Conservation (phyloP, 148 eudicot species). For the Drosera capensis region DNA sequence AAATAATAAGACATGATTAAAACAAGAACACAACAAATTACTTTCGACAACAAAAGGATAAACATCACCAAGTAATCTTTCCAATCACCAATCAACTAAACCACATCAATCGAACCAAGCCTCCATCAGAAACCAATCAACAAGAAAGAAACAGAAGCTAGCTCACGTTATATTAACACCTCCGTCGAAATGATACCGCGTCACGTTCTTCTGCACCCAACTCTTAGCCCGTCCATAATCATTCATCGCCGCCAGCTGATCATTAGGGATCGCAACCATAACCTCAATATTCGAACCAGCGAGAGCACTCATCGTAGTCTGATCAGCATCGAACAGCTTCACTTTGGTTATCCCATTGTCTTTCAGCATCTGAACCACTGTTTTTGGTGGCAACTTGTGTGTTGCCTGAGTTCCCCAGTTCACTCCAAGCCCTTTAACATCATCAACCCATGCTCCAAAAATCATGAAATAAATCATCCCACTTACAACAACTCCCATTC, state of each 20-base stretch:
- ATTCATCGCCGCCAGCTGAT: constrained; percentile 38
- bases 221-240: constrained; percentile 38
- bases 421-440: constrained; percentile 53
- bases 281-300: constrained; percentile 64
- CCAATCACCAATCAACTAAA: too few species aligned
- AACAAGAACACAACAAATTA: too few species aligned
- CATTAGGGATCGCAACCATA: constrained; percentile 83
- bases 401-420: constrained; percentile 81
- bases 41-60: too few species aligned
- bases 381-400: constrained; percentile 39
- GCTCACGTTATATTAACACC: constrained; percentile 80
- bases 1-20: too few species aligned
- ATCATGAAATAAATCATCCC: too few species aligned
- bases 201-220: constrained; percentile 58
- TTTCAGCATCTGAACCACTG: constrained; percentile 55
- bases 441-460: too few species aligned
- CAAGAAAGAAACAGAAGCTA: neutral
- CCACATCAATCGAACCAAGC: too few species aligned
- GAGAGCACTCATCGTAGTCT: constrained; percentile 38
- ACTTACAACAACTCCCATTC: too few species aligned
- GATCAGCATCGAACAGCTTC: constrained; percentile 73
- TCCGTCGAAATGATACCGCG: constrained; percentile 48
- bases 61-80: too few species aligned
- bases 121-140: too few species aligned
- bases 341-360: constrained; percentile 69